Evolutionary conservation across 2,329 filamentous ascomycete genomes (phyloP), one percentile per base, ranked within the genome.

Genomic region (Juglanconis juglandina): DNA sequence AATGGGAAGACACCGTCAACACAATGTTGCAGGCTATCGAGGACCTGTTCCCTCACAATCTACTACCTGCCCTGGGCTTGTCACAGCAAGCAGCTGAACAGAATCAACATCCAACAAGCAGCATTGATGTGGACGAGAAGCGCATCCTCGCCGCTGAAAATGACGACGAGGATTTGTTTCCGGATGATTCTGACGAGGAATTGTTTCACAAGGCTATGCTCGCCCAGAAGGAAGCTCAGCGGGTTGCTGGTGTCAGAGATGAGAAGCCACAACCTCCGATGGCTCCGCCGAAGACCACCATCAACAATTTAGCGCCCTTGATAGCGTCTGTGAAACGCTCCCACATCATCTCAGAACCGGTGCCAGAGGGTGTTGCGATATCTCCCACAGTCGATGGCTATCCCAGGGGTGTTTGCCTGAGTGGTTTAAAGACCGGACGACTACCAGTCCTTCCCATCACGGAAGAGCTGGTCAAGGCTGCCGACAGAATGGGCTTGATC

Each of bases 11-110:
- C 4, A 75, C 75, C 3, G 78, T 97, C n/a, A 88, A 87, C 66
- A 96, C 94, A 1, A 84, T 86, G 1, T 74, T 96, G 44, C 85
- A 96, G 68, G 93, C 94, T 56, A 87, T 98, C 0, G 89, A 93
- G 70, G 94, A 98, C 70, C 79, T 99, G 14, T 96, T 90, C 70
- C 89, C 90, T 0, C 81, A 84, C 24, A 89, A 86, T 52, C 73
- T 92, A 30, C 70, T 75, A 14, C 75, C 76, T n/a, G 75, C 72
- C 3, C 70, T 86, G 4, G 79, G 79, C 0, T 62, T 79, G 9
- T 65, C 75, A 5, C 70, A 70, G 2, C 68, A 69, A 9, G 59
- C 68, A 7, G 56, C 66, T 5, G 67, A 67, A 5, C 62, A 67
- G 1, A 72, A 77, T 53, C 61, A 67, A 4, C 65, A 71, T 17